Evolutionary conservation across 768 basidiomycete genomes (phyloP), one percentile per base, ranked within the genome.

Genomic region (Boletus vinaceobasis): DNA sequence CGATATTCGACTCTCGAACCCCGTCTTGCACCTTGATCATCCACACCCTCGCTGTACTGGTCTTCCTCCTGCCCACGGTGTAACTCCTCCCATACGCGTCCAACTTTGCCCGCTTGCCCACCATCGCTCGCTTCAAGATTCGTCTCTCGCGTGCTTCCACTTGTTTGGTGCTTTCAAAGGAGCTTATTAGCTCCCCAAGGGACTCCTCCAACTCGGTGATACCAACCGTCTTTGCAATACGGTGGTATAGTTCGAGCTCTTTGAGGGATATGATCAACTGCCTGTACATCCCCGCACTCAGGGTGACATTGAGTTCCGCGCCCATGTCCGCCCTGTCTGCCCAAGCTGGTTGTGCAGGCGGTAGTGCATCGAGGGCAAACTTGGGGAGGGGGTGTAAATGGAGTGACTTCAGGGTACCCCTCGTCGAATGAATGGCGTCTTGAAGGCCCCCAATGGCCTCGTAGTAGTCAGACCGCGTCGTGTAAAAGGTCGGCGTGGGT

Each of bases 11-110:
- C 15, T 48, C 65, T 47, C 53, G 55, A 43, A 79, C 77, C 21
- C 82, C 78, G 52, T 55, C 61, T 35, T 58, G 66, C 50, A 81
- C 80, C 33, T 86, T 82, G 56, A 97, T 88, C 76, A 96, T 88
- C 95, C 95, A 98, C 9, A 95, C 93, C 37, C 92, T 82, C 35
- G 95, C 93, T 1, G 87, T 76, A 62, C 90, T 91, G 56, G 92
- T 92, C 74, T 98, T 98, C 60, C 95, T 80, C 71, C 84, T 82
- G 37, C 95, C 95, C 46, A 88, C 66, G 0, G 90, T 90, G 66
- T 92, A 91, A n/a, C 87, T 85, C 54, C 95, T 78, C n/a, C 93
- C 92, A 52, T 80, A 79, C 43, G 79, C 74, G 69, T 98, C 95
- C 49, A 91, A 72, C 26, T 74, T 67, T 35, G 84, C 80, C 8